Percentiles rank a stretch among this genome's conserved stretches.
Evolutionary conservation across 306 rosid species (phyloP).

Genomic region (Dryas drummondii): DNA sequence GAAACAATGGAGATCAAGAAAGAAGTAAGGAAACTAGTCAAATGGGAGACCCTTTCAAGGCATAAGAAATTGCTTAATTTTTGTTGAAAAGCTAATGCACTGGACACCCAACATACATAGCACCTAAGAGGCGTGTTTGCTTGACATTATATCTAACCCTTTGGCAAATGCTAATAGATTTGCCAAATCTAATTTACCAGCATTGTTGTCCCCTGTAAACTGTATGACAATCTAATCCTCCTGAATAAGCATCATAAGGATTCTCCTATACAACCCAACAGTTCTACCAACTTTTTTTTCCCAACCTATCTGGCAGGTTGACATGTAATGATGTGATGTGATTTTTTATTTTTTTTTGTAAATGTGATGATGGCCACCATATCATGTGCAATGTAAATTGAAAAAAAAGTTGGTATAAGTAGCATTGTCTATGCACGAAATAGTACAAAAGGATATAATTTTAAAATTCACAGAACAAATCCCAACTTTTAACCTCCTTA

Average conservation of each 20-base stretch:
- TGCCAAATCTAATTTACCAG: not conserved
- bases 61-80: conserved; percentile 36
- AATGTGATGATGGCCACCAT: no score
- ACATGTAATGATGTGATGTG: no score
- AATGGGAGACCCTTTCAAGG: conserved; percentile 56
- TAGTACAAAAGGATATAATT: not conserved
- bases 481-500: not conserved
- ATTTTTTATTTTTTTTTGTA: no score
- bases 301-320: no score
- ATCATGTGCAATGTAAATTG: no score
- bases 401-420: no score
- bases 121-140: not conserved
- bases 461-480: not conserved
- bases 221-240: not conserved
- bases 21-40: conserved; percentile 48
- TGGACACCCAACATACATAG: not conserved
- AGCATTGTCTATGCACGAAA: not conserved
- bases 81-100: conserved; percentile 31
- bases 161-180: not conserved
- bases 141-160: not conserved
- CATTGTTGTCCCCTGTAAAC: not conserved
- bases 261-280: not conserved
- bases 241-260: not conserved
- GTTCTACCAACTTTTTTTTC: no score
- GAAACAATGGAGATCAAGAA: conserved; percentile 56